Conservation (phyloP, 2,329 filamentous ascomycete species). For the Ascochyta lentis region DNA sequence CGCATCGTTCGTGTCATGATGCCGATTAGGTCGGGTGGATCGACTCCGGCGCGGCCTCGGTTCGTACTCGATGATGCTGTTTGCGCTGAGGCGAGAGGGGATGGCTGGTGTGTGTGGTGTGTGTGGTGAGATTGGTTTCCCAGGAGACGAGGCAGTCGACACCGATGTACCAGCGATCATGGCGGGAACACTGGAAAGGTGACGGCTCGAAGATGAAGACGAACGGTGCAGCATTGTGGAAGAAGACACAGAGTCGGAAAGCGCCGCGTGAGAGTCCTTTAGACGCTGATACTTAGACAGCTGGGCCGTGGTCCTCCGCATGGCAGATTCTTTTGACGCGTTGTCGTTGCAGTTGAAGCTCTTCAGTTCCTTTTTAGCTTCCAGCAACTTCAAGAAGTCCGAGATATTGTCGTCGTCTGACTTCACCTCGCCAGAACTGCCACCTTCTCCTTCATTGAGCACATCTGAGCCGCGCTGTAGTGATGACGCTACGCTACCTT, state of each 20-base stretch:
- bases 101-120: slow-evolving; percentile 94
- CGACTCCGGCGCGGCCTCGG: slow-evolving; percentile 43
- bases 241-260: slow-evolving; percentile 93
- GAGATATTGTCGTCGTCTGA: slow-evolving; percentile 93
- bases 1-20: slow-evolving; percentile 34
- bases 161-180: slow-evolving; percentile 71
- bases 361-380: slow-evolving; percentile 84
- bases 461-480: slow-evolving; percentile 78
- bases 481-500: slow-evolving; percentile 75
- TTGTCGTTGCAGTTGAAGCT: slow-evolving; percentile 74
- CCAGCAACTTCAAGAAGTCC: slow-evolving; percentile 88
- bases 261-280: slow-evolving; percentile 84
- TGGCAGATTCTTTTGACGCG: slow-evolving; percentile 67
- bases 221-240: slow-evolving; percentile 85
- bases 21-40: slow-evolving; percentile 40
- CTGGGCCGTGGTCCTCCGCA: slow-evolving; percentile 78
- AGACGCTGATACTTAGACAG: slow-evolving; percentile 86
- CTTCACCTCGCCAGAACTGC: slow-evolving; percentile 68
- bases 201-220: slow-evolving; percentile 77
- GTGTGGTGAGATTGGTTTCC: slow-evolving; percentile 85
- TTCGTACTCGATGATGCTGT: slow-evolving; percentile 78
- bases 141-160: slow-evolving; percentile 86
- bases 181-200: slow-evolving; percentile 68
- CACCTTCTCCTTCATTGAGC: slow-evolving; percentile 72
- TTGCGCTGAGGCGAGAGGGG: slow-evolving; percentile 89